Base-by-base conservation (phyloP, 257 asterid genomes). In the Solanum corneliomulleri region DNA sequence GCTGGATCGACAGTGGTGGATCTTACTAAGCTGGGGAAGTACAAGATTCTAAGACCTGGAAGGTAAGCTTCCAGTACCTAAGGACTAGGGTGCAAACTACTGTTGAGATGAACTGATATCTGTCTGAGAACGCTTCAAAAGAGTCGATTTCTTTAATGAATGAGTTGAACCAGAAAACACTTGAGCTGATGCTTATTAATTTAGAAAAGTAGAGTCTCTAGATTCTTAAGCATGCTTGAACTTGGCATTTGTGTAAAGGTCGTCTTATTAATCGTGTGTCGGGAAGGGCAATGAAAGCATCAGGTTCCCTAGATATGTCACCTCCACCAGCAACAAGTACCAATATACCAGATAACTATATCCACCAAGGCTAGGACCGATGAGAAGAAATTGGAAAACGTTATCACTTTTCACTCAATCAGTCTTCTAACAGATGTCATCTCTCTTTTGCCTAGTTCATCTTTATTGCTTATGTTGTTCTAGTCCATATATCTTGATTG, bases 1-100 rank as follows among this genome's bases (percentile, higher is more conserved):
- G 98, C 95, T 11, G 98, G 98, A 87, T 97, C 98, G 49, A 97
- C 98, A 4, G 89, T 95, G 14, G 95, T 97, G 74, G 98, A 95
- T 91, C 98, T 97, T 81, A 93, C 98, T 80, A 87, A 84, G 85
- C 86, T 86, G 27, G 98, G 99, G 37, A 89, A 84, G 89, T 97
- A 92, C 92, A 95, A 91, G 92, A 97, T 97, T 88, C 90, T 95
- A 37, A 89, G 98, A 87, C 94, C 99, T 12, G 99, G 99, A 86
- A 96, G 98, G 99, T 93, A 90, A 58, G 83, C 86, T 47, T 87
- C 47, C 35, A 80, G n/a, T 13, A 56, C n/a, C 44, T 47, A 9
- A 4, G 33, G 71, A 31, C 68, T 47, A 16, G 6, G 33, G 71
- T 41, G 58, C 6, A n/a, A 33, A 21, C 52, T 9, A 88, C 23